Evolutionary conservation across 2,329 filamentous ascomycete genomes (phyloP).

Genomic region (Aspergillus udagawae): DNA sequence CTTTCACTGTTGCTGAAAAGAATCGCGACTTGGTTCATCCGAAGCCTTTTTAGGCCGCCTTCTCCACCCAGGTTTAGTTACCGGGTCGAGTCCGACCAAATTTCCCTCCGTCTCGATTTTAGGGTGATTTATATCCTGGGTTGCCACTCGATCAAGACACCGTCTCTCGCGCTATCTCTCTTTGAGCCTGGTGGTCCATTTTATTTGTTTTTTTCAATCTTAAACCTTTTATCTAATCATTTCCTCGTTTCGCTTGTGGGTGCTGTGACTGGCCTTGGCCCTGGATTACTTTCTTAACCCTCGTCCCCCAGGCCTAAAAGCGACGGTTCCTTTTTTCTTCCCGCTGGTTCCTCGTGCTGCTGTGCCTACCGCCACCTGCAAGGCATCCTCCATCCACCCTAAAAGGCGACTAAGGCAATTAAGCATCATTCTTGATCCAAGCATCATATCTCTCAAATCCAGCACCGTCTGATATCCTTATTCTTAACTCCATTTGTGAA

Average conservation of each 20-base stretch:
- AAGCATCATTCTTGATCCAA: constrained; percentile 29
- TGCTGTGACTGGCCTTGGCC: constrained; percentile 4
- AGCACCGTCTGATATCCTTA: constrained; percentile 9
- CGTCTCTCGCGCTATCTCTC: constrained; percentile 21
- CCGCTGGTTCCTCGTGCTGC: constrained; percentile 33
- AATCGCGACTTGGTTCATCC: constrained; percentile 15
- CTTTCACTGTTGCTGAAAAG: constrained; percentile 25
- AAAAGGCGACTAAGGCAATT: constrained; percentile 37
- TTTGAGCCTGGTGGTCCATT: constrained; percentile 17
- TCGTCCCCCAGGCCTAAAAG: constrained; percentile 18
- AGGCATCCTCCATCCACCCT: constrained; percentile 32
- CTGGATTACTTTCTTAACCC: constrained; percentile 20
- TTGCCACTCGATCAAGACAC: constrained; percentile 24
- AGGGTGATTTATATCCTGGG: constrained; percentile 21
- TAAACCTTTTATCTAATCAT: constrained; percentile 1
- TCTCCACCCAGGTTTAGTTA: constrained; percentile 25
- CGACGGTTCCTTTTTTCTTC: constrained; percentile 19
- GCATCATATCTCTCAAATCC: constrained; percentile 20
- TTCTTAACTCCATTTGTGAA: not conserved
- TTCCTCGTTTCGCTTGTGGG: constrained; percentile 4
- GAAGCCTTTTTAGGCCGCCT: constrained; percentile 30
- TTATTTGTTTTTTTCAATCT: constrained; percentile 6
- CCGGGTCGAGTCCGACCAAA: constrained; percentile 23
- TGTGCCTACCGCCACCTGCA: constrained; percentile 34
- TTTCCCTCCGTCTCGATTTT: constrained; percentile 22